A percentile compares a stretch with the other conserved stretches of the same genome.
Evolutionary conservation across 306 rosid genomes (phyloP).

Genomic region (Fragaria nilgerrensis): DNA sequence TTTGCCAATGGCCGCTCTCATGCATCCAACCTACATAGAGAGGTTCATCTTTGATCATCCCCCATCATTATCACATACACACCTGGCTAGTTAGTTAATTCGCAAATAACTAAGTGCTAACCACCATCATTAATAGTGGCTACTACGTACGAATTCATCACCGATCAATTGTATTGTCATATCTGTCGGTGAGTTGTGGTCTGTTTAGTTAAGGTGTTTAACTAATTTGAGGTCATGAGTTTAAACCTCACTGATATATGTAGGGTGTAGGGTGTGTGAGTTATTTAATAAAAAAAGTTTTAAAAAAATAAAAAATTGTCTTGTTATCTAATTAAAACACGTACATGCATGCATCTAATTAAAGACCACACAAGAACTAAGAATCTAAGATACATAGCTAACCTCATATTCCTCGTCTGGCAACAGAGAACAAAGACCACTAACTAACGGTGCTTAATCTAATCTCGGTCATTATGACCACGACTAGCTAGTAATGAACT

Average conservation of each 20-base stretch:
- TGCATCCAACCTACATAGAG: no score
- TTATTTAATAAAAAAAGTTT: no score
- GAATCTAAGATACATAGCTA: background rate
- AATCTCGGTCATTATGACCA: slow-evolving; percentile 8
- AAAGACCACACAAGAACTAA: background rate
- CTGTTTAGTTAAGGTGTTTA: no score
- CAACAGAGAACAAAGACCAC: background rate
- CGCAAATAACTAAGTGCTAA: background rate
- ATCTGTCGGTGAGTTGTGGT: no score
- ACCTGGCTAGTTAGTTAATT: no score
- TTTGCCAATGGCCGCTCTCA: no score
- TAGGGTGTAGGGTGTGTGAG: no score
- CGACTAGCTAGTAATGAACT: slow-evolving; percentile 18
- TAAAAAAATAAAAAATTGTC: no score
- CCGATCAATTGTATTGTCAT: background rate
- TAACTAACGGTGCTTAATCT: background rate
- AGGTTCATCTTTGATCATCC: no score
- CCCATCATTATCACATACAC: background rate
- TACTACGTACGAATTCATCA: background rate
- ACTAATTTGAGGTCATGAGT: no score
- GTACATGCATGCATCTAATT: slow-evolving; percentile 4
- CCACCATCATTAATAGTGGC: background rate
- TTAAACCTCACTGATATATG: no score
- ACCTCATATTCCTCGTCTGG: background rate
- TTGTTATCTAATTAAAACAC: background rate